phyloP scores from a whole-genome alignment of 2,329 filamentous ascomycete species.

The Aspergillus neoniger region DNA sequence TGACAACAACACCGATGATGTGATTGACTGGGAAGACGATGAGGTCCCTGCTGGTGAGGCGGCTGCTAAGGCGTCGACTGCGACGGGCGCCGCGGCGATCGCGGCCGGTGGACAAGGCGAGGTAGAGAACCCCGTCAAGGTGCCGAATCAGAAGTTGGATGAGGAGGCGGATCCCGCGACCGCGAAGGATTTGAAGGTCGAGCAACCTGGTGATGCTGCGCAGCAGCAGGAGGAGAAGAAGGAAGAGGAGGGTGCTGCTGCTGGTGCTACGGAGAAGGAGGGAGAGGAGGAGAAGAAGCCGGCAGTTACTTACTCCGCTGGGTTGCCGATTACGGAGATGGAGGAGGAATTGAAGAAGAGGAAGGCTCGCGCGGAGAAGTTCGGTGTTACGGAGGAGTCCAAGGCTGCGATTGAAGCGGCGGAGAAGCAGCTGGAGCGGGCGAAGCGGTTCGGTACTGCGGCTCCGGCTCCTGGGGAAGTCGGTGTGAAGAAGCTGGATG shows the following conservation, averaged over 20 bases:
- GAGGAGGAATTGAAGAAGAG: slow-evolving; percentile 52
- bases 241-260: slow-evolving; percentile 30
- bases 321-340: slow-evolving; percentile 46
- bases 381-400: slow-evolving; percentile 47
- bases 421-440: slow-evolving; percentile 48
- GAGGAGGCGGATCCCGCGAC: slow-evolving; percentile 36
- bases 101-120: slow-evolving; percentile 42
- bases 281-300: slow-evolving; percentile 34
- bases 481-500: slow-evolving; percentile 47
- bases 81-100: slow-evolving; percentile 36
- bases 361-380: slow-evolving; percentile 52
- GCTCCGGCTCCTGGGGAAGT: slow-evolving; percentile 16
- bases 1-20: slow-evolving; percentile 39
- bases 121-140: slow-evolving; percentile 41
- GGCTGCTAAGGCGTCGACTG: slow-evolving; percentile 32
- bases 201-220: slow-evolving; percentile 17
- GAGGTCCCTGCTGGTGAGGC: slow-evolving; percentile 33
- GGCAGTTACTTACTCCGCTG: slow-evolving; percentile 42
- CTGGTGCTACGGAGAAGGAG: slow-evolving; percentile 21
- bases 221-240: slow-evolving; percentile 25
- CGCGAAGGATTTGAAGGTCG: slow-evolving; percentile 40
- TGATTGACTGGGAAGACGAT: slow-evolving; percentile 51
- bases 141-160: slow-evolving; percentile 43
- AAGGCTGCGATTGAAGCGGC: slow-evolving; percentile 44
- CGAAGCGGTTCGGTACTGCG: slow-evolving; percentile 49